A percentile compares a stretch with the other conserved stretches of the same genome.
Evolutionary conservation across 352 stramenopile genomes (phyloP).

Genomic region (Blastocystis sp.): DNA sequence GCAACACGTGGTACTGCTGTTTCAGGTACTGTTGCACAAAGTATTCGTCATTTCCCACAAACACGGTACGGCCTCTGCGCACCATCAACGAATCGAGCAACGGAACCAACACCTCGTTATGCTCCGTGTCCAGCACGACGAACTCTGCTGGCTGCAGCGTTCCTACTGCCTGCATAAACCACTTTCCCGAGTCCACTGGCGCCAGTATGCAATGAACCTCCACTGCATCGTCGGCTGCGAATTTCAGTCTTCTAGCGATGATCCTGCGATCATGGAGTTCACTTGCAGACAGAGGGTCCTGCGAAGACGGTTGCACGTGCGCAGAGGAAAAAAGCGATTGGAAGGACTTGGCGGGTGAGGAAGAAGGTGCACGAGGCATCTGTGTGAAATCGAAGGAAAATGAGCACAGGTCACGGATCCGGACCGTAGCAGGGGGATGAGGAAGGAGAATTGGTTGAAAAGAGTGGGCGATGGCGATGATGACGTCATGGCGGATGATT

Average conservation of each 20-base stretch:
- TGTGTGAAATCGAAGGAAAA: no score
- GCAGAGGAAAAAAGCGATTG: not conserved
- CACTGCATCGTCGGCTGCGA: not conserved
- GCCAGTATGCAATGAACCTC: not conserved
- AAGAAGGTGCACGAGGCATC: not conserved
- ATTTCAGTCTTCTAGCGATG: not conserved
- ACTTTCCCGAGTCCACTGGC: not conserved
- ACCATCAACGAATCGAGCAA: not conserved
- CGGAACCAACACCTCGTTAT: not conserved
- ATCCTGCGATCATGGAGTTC: not conserved
- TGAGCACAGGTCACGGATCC: no score
- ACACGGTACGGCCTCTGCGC: not conserved
- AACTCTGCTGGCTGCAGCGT: not conserved
- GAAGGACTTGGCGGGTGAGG: not conserved
- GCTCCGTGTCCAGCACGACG: slow-evolving; percentile 1
- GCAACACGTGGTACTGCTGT: not conserved
- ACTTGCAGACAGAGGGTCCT: not conserved
- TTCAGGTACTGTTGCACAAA: not conserved
- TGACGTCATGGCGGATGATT: no score
- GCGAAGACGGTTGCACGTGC: not conserved
- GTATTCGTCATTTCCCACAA: not conserved
- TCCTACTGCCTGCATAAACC: not conserved
- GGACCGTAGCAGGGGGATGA: no score
- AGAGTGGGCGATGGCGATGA: no score
- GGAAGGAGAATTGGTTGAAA: no score